Base-by-base conservation (phyloP, 495 filamentous ascomycete genomes). In the Lophiotrema nucula region DNA sequence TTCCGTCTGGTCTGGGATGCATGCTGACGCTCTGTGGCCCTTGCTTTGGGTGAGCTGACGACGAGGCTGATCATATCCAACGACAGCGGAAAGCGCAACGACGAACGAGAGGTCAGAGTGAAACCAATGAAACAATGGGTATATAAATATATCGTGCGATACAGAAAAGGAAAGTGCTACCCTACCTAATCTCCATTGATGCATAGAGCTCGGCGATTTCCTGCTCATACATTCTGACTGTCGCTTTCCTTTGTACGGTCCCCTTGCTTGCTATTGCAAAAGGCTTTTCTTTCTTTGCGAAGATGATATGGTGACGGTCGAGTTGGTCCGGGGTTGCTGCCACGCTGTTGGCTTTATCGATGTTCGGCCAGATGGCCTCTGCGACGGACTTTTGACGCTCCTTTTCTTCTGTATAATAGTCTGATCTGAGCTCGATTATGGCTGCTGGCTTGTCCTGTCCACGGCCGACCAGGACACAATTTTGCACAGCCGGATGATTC, bases 381-480 rank as follows among this genome's bases (percentile, higher is more conserved):
- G 41, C 13, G 15, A 52, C 3, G 8, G 31, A 8, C 31, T 35
- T 8, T 23, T 52, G 18, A 19, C 22, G 4, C 3, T 5, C 19
- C 25, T 25, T 41, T 3, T 8, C 6, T 13, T 21, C 25, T 10
- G 48, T 21, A 16, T 52, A 13, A 15, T 35, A 35, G 8, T 35
- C 31, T 8, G 31, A 8, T 39, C 31, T 38, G 19, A 52, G 28
- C 25, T 52, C 48, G 18, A 52, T 52, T 15, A 52, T 28, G 4
- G 31, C 5, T 0, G 67, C 52, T 0, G 71, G 56, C 43, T 77
- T 69, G 22, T 70, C 71, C 15, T 69, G 56, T 25, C 67, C 67
- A 1, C 58, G 41, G 1, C 77, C 76, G 23, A 58, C 65, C 5
- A 78, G 64, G n/a, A 79, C 33, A 0, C 58, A 69, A 18, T 56